Percentiles rank a stretch among this genome's conserved stretches.
These are phyloP conservation scores for Suillus clintonianus DNA, from an alignment of 768 basidiomycete species.

Conservation along the genomic window DNA sequence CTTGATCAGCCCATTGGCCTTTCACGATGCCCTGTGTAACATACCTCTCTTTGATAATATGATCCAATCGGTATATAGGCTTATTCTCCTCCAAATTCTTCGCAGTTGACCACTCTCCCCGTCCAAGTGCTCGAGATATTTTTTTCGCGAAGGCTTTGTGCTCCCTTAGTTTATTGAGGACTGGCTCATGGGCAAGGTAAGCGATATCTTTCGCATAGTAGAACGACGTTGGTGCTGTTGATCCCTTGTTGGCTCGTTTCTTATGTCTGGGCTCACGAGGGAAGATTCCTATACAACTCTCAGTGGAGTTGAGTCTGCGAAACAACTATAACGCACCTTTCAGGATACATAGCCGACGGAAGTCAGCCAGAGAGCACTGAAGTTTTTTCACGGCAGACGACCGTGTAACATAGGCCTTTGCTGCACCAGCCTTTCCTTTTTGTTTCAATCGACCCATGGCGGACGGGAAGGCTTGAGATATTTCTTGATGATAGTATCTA, in stretches of 20 bases:
- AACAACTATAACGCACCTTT: conserved; percentile 65
- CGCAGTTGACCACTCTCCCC: conserved; percentile 93
- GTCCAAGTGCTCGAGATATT: conserved; percentile 86
- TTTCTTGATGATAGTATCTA: background rate
- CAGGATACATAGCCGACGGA: conserved; percentile 93
- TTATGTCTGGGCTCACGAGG: conserved; percentile 91
- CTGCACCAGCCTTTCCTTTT: conserved; percentile 90
- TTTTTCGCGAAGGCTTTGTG: conserved; percentile 99
- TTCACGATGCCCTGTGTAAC: conserved; percentile 15
- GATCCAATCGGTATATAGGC: conserved; percentile 89
- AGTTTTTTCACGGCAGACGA: conserved; percentile 92
- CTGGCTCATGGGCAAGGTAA: conserved; percentile 95
- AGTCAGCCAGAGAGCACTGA: conserved; percentile 95
- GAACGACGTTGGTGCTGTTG: conserved; percentile 94
- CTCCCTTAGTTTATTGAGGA: conserved; percentile 89
- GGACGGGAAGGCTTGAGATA: conserved; percentile 1
- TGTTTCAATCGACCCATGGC: conserved; percentile 75
- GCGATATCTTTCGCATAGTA: conserved; percentile 99
- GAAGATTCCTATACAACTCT: conserved; percentile 74
- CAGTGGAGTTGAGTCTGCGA: conserved; percentile 9
- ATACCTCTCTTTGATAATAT: conserved; percentile 96
- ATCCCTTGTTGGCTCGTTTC: conserved; percentile 97
- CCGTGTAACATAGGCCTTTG: conserved; percentile 89
- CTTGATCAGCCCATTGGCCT: conserved; percentile 10
- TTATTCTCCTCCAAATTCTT: conserved; percentile 93